Evolutionary conservation across 441 rosid species (phyloP).

Genomic region (Erodium chrysanthum): DNA sequence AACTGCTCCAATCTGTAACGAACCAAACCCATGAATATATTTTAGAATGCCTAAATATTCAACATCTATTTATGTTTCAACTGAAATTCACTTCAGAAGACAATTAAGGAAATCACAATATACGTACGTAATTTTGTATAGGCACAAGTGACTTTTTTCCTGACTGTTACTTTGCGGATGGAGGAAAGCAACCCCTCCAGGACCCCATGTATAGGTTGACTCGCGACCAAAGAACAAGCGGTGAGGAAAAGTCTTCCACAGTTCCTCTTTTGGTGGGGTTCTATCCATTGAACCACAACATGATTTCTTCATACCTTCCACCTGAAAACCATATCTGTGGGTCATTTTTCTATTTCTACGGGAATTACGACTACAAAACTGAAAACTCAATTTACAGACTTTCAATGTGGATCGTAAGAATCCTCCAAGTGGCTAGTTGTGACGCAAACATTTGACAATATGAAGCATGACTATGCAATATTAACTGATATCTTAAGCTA

Average conservation of each 20-base stretch:
- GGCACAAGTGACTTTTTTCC: conserved; percentile 46
- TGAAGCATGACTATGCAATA: neutral
- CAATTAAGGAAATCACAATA: conserved; percentile 11
- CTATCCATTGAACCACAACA: conserved; percentile 68
- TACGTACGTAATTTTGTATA: conserved; percentile 78
- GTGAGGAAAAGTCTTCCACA: conserved; percentile 64
- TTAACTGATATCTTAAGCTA: conserved; percentile 2
- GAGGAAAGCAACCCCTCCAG: conserved; percentile 81
- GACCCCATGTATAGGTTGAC: conserved; percentile 55
- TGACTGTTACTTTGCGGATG: conserved; percentile 38
- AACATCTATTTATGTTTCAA: neutral
- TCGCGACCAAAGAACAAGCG: conserved; percentile 72
- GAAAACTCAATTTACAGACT: neutral
- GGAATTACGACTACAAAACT: neutral
- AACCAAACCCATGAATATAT: neutral
- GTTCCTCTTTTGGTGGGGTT: conserved; percentile 53
- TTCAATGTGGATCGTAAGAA: neutral
- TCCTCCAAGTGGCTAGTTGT: neutral
- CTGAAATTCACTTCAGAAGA: neutral
- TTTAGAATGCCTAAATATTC: neutral
- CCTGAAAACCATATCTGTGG: conserved; percentile 28
- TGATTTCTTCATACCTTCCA: conserved; percentile 59
- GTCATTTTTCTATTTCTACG: conserved; percentile 1
- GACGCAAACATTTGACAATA: neutral
- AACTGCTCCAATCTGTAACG: conserved; percentile 77